These are phyloP conservation scores for Infundibulicybe gibba DNA, from an alignment of 768 basidiomycete species.

Conservation along the genomic window DNA sequence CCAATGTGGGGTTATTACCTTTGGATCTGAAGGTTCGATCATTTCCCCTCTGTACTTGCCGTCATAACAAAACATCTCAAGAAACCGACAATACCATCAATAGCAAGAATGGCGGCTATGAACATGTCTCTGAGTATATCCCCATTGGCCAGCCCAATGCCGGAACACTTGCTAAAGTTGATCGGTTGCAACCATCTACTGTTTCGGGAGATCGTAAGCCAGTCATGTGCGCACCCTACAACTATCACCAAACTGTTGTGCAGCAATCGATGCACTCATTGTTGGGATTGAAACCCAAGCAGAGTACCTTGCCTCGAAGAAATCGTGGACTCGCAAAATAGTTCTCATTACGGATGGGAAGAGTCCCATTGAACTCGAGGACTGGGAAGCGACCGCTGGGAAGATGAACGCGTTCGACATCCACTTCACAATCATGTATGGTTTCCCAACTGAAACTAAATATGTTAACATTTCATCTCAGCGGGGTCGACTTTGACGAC, in stretches of 20 bases:
- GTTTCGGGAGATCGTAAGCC: slow-evolving; percentile 64
- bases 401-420: slow-evolving; percentile 64
- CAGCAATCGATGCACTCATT: slow-evolving; percentile 85
- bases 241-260: background rate
- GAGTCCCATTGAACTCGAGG: slow-evolving; percentile 65
- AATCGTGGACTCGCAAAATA: slow-evolving; percentile 83
- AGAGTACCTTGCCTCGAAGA: slow-evolving; percentile 62
- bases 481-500: slow-evolving; percentile 89
- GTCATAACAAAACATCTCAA: slow-evolving; percentile 18
- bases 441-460: background rate
- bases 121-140: slow-evolving; percentile 69
- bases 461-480: slow-evolving; percentile 24
- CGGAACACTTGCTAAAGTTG: slow-evolving; percentile 61
- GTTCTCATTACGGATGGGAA: slow-evolving; percentile 86
- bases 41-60: background rate
- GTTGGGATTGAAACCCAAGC: slow-evolving; percentile 83
- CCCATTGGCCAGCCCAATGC: slow-evolving; percentile 65
- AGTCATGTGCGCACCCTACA: background rate
- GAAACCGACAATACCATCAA: slow-evolving; percentile 68
- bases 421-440: slow-evolving; percentile 68
- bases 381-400: slow-evolving; percentile 66
- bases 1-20: slow-evolving; percentile 84
- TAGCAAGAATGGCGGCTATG: slow-evolving; percentile 62
- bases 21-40: slow-evolving; percentile 72
- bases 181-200: slow-evolving; percentile 52